Conservation (phyloP, 805 yeast genomes). For the Martiniozyma abietophila region DNA sequence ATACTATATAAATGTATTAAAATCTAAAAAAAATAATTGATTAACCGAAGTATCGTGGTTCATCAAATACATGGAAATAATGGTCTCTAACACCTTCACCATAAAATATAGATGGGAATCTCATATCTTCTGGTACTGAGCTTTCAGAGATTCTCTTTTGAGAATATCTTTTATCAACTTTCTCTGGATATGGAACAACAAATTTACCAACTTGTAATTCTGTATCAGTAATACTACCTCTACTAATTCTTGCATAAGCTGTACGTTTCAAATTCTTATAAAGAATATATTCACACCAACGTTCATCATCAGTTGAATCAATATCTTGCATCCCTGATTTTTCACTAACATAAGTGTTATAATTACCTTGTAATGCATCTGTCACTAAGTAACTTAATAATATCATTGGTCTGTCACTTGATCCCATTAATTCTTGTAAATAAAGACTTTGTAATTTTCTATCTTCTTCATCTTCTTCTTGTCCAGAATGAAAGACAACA, state of each 20-base stretch:
- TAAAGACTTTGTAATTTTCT: conserved; percentile 77
- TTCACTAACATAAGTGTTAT: conserved; percentile 82
- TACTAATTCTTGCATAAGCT: conserved; percentile 88
- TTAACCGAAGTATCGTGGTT: conserved; percentile 67
- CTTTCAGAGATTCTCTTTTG: conserved; percentile 43
- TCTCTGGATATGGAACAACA: conserved; percentile 35
- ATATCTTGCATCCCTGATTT: conserved; percentile 85
- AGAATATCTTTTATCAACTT: conserved; percentile 20
- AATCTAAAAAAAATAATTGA: too few relatives aligned
- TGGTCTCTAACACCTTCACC: conserved; percentile 95
- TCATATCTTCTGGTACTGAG: conserved; percentile 47
- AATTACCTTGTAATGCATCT: conserved; percentile 79
- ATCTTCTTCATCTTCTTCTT: conserved; percentile 95
- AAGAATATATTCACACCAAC: conserved; percentile 97
- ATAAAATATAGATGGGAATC: conserved; percentile 70
- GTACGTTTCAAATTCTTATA: conserved; percentile 79
- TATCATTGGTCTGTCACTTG: conserved; percentile 73
- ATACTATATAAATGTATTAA: too few relatives aligned
- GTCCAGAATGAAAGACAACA: conserved; percentile 96
- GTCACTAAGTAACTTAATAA: conserved; percentile 87
- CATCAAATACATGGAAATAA: conserved; percentile 87
- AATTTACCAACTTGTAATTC: conserved; percentile 95
- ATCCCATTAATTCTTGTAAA: conserved; percentile 71
- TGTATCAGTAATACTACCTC: conserved; percentile 93
- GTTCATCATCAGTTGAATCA: conserved; percentile 87